Evolutionary conservation across 805 yeast genomes (phyloP).

Genomic region (Naumovozyma baii): DNA sequence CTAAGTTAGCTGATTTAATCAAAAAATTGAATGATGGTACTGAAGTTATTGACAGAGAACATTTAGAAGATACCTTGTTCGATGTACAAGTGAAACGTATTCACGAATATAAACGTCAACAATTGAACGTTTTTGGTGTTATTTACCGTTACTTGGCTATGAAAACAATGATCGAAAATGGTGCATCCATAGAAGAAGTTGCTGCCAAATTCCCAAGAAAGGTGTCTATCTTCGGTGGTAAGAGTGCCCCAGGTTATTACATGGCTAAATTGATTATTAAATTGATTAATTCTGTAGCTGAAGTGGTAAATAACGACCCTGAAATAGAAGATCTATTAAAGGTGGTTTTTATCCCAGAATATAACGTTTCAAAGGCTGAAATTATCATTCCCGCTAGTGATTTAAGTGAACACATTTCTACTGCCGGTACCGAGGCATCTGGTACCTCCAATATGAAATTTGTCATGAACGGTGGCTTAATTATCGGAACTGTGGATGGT

Average conservation of each 20-base stretch:
- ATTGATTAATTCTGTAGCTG: slow-evolving; percentile 70
- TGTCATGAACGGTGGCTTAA: slow-evolving; percentile 86
- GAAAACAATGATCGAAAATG: slow-evolving; percentile 37
- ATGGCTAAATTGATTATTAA: slow-evolving; percentile 89
- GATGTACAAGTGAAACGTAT: slow-evolving; percentile 92
- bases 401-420: slow-evolving; percentile 85
- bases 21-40: slow-evolving; percentile 48
- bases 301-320: slow-evolving; percentile 67
- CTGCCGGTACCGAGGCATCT: slow-evolving; percentile 95
- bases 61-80: slow-evolving; percentile 54
- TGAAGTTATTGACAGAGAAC: slow-evolving; percentile 48
- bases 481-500: slow-evolving; percentile 93
- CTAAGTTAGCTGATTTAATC: slow-evolving; percentile 54
- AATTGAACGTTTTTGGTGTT: slow-evolving; percentile 81
- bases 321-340: slow-evolving; percentile 69
- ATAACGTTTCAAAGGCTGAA: slow-evolving; percentile 91
- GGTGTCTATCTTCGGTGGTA: slow-evolving; percentile 83
- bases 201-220: slow-evolving; percentile 55
- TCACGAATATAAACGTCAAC: slow-evolving; percentile 94
- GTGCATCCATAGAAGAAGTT: slow-evolving; percentile 52
- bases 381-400: slow-evolving; percentile 84
- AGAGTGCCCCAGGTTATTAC: slow-evolving; percentile 96
- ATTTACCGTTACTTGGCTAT: slow-evolving; percentile 72
- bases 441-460: slow-evolving; percentile 96
- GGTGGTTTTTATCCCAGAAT: slow-evolving; percentile 84